Percentiles rank a stretch among this genome's conserved stretches.
Evolutionary conservation across 2,329 filamentous ascomycete species (phyloP).

Genomic region (Apiospora aurea): DNA sequence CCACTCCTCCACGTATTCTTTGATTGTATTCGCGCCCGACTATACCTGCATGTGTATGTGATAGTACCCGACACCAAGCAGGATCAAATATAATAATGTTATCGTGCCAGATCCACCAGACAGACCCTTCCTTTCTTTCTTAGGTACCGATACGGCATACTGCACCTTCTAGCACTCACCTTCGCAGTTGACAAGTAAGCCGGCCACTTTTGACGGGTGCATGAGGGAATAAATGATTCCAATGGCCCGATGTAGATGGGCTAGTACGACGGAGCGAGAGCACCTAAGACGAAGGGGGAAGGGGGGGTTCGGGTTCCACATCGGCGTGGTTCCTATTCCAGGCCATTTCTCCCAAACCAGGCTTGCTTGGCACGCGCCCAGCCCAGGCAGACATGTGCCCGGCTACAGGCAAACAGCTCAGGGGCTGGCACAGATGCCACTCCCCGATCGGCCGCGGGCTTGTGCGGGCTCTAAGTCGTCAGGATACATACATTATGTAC

Average conservation of each 20-base stretch:
- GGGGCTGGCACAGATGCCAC: slow-evolving; percentile 9
- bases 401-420: slow-evolving; percentile 3
- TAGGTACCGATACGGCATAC: background rate
- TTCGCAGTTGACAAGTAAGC: background rate
- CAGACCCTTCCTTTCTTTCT: background rate
- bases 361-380: background rate
- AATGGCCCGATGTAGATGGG: background rate
- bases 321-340: slow-evolving; percentile 23
- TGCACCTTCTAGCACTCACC: background rate
- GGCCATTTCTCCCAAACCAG: slow-evolving; percentile 7
- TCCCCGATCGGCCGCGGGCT: slow-evolving; percentile 5
- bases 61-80: background rate
- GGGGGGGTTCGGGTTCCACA: background rate
- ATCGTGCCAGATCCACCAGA: background rate
- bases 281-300: background rate
- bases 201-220: background rate
- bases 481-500: background rate
- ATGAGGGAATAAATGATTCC: background rate
- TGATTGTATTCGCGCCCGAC: too few relatives aligned
- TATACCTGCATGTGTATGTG: background rate
- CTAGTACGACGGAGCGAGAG: background rate
- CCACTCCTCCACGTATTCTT: background rate
- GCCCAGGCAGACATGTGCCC: background rate
- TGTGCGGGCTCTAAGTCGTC: slow-evolving; percentile 7
- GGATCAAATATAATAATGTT: background rate